phyloP scores from a whole-genome alignment of 2,329 filamentous ascomycete genomes.

The Allantophomopsis cytisporea region DNA sequence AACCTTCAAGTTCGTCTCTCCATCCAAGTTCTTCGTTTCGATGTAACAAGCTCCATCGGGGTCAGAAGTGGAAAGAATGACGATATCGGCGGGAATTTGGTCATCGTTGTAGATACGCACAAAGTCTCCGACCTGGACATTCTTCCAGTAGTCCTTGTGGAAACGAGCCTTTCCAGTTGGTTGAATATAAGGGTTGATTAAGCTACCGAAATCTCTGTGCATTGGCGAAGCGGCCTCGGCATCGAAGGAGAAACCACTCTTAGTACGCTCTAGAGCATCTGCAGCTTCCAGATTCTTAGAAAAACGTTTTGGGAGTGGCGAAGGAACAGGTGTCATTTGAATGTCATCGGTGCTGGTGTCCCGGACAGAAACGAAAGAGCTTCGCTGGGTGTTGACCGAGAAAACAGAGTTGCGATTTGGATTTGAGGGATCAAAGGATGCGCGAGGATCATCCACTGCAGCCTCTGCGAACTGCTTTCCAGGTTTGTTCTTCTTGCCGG shows the following conservation, averaged over 20 bases:
- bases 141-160: slow-evolving; percentile 92
- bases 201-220: slow-evolving; percentile 41
- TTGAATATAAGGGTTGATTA: slow-evolving; percentile 61
- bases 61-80: slow-evolving; percentile 87
- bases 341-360: slow-evolving; percentile 45
- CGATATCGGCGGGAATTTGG: slow-evolving; percentile 84
- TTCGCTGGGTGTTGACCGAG: slow-evolving; percentile 20
- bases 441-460: slow-evolving; percentile 12
- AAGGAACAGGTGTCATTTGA: slow-evolving; percentile 91
- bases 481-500: slow-evolving; percentile 31
- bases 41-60: slow-evolving; percentile 91
- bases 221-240: slow-evolving; percentile 13
- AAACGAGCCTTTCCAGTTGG: slow-evolving; percentile 65
- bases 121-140: slow-evolving; percentile 87
- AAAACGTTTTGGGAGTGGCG: slow-evolving; percentile 45
- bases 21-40: slow-evolving; percentile 95
- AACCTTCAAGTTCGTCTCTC: slow-evolving; percentile 95
- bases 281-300: slow-evolving; percentile 14
- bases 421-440: slow-evolving; percentile 1
- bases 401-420: slow-evolving; percentile 30
- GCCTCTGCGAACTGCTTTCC: slow-evolving; percentile 8
- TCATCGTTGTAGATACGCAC: slow-evolving; percentile 94
- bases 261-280: slow-evolving; percentile 14
- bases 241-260: slow-evolving; percentile 23
- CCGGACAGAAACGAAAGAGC: slow-evolving; percentile 37